These are phyloP conservation scores for Xylariaceae sp. DNA, from an alignment of 2,329 filamentous ascomycete genomes.

Conservation along the genomic window DNA sequence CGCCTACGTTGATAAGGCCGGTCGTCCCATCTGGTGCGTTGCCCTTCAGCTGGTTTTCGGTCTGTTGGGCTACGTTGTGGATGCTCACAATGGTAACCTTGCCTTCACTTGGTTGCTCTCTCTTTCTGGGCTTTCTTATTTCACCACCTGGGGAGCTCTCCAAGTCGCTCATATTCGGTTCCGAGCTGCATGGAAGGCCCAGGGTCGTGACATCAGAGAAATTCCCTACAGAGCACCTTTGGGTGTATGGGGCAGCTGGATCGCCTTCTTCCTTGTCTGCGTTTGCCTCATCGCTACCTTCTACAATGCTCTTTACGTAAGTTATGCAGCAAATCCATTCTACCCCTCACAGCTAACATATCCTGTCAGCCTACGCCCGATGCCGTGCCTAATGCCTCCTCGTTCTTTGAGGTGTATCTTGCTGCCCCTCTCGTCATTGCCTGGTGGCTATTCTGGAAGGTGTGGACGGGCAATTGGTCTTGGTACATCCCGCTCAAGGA, in stretches of 20 bases:
- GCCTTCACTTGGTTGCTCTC: conserved; percentile 65
- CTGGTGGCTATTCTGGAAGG: conserved; percentile 64
- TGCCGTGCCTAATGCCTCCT: conserved; percentile 36
- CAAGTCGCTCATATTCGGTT: conserved; percentile 64
- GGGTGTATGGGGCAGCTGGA: conserved; percentile 64
- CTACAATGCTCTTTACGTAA: conserved; percentile 60
- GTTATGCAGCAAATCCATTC: conserved; percentile 11
- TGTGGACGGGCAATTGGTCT: conserved; percentile 51
- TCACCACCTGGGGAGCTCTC: conserved; percentile 73
- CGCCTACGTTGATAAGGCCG: conserved; percentile 57
- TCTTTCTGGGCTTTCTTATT: conserved; percentile 66
- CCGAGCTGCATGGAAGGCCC: conserved; percentile 56
- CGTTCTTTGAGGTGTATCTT: conserved; percentile 58
- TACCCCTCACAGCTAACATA: conserved; percentile 11
- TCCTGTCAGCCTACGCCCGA: conserved; percentile 31
- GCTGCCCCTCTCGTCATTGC: conserved; percentile 52
- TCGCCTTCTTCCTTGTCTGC: conserved; percentile 63
- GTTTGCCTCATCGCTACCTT: conserved; percentile 69
- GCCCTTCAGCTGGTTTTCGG: conserved; percentile 52
- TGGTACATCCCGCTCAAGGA: conserved; percentile 53
- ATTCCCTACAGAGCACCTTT: conserved; percentile 45
- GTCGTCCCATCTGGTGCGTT: conserved; percentile 56
- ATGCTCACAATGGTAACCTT: conserved; percentile 37
- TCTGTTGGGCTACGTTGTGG: conserved; percentile 55
- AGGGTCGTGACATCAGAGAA: conserved; percentile 49